Evolutionary conservation across 129 eudicot species (phyloP), one percentile per base, ranked within the genome.

Genomic region (Sambucus nigra): DNA sequence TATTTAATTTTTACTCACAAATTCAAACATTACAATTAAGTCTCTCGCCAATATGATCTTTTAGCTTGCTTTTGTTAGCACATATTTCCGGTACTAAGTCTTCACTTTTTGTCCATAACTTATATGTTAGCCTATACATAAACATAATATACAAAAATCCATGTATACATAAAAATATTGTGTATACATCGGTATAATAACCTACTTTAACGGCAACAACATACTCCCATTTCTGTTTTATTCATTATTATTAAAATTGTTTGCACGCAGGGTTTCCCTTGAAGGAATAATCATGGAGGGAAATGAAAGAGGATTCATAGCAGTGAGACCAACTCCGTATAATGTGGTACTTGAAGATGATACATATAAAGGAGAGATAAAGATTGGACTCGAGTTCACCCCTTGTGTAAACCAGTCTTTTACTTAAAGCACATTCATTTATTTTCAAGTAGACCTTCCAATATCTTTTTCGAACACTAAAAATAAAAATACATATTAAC

Each of bases 341-440:
- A 91, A 91, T 51, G 94, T 91, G 60, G 88, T 91, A 35, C 86
- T 81, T 48, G 84, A 85, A 26, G 98, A 91, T 66, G 88, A 77
- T 52, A 62, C 94, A 5, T 91, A 76, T 73, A 81, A 76, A 67
- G 95, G 98, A 50, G 58, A 85, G 59, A 67, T 91, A 32, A 85
- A 63, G 29, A 58, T 85, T 45, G 98, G 88, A 13, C 60, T 91
- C 45, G 81, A 69, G 68, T 91, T 78, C 71, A 66, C 60, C 27
- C 58, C 82, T 27, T 71, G 76, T 51, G 98, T 91, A 44, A 69
- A 82, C 44, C n/a, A 50, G 66, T 26, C 39, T 42, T 49, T 5
- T 22, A 19, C 49, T 13, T 24, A 54, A 57, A 42, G 0, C 32
- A 27, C 18, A 25, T 10, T 2, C 17, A n/a, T 1, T 16, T 28